A percentile compares a stretch with the other conserved stretches of the same genome.
Evolutionary conservation across 106 monocot genomes (phyloP).

Genomic region (Allium cepa): DNA sequence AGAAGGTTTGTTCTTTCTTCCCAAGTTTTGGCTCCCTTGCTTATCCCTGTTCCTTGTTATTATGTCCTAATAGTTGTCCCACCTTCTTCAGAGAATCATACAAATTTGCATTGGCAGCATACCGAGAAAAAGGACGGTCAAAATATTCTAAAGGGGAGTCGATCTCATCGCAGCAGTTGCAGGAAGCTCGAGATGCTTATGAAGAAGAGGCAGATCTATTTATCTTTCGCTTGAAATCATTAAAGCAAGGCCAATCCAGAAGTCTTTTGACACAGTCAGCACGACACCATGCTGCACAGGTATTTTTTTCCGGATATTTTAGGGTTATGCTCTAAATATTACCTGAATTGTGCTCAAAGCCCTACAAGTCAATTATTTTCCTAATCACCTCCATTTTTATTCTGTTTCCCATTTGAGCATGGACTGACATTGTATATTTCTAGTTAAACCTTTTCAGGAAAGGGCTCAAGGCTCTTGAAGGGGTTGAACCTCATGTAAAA

Average conservation of each 20-base stretch:
- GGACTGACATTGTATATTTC: not conserved
- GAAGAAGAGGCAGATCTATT: conserved; percentile 31
- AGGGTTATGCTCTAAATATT: no score
- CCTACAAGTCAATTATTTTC: no score
- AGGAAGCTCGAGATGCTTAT: conserved; percentile 34
- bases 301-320: conserved; percentile 4
- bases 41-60: not conserved
- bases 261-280: conserved; percentile 52
- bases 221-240: conserved; percentile 45
- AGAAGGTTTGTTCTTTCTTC: conserved; percentile 27
- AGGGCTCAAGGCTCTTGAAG: conserved; percentile 69
- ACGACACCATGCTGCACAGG: conserved; percentile 52
- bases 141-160: conserved; percentile 24
- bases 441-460: conserved; percentile 79
- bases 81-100: conserved; percentile 21
- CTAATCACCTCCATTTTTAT: no score
- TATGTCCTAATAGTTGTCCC: conserved; percentile 4
- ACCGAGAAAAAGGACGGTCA: conserved; percentile 28
- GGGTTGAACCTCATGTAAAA: conserved; percentile 78
- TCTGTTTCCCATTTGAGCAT: no score
- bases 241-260: conserved; percentile 47
- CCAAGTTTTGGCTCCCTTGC: not conserved
- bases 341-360: not conserved
- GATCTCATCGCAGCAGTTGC: conserved; percentile 29
- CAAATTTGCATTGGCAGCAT: conserved; percentile 21